Evolutionary conservation across 306 rosid genomes (phyloP).

Genomic region (Parietaria judaica): DNA sequence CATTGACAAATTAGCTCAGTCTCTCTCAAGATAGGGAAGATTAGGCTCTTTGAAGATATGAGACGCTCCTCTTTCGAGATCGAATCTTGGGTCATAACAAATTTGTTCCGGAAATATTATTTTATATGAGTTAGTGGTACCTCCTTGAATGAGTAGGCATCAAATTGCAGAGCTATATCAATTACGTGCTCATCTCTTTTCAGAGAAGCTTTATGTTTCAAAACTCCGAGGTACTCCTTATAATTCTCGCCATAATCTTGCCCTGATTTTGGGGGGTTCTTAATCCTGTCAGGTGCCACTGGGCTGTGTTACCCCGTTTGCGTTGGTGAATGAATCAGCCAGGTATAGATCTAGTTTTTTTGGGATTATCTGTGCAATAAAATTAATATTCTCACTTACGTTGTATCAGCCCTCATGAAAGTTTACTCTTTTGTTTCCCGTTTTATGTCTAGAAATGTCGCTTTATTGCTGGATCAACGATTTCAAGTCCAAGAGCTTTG

Average conservation of each 20-base stretch:
- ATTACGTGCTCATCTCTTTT: not conserved
- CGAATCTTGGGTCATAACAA: no score
- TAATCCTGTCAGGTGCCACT: conserved; percentile 53
- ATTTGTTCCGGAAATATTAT: not conserved
- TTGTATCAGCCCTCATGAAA: not conserved
- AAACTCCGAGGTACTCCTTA: no score
- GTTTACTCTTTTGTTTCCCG: not conserved
- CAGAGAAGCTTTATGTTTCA: not conserved
- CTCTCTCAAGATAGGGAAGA: no score
- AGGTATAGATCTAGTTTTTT: conserved; percentile 33
- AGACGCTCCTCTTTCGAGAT: no score
- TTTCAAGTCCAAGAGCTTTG: conserved; percentile 62
- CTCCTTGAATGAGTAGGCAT: not conserved
- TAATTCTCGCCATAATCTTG: not conserved
- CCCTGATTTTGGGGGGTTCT: conserved; percentile 20
- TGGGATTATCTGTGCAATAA: no score
- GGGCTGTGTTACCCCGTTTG: conserved; percentile 91
- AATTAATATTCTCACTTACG: not conserved
- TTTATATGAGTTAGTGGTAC: not conserved
- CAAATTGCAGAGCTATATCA: not conserved
- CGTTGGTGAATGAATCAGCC: conserved; percentile 79
- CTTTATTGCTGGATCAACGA: conserved; percentile 78
- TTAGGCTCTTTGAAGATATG: no score
- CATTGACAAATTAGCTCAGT: no score
- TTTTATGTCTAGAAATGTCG: conserved; percentile 60